Base-by-base conservation (phyloP, 768 basidiomycete species). In the Pleurotus djamor region DNA sequence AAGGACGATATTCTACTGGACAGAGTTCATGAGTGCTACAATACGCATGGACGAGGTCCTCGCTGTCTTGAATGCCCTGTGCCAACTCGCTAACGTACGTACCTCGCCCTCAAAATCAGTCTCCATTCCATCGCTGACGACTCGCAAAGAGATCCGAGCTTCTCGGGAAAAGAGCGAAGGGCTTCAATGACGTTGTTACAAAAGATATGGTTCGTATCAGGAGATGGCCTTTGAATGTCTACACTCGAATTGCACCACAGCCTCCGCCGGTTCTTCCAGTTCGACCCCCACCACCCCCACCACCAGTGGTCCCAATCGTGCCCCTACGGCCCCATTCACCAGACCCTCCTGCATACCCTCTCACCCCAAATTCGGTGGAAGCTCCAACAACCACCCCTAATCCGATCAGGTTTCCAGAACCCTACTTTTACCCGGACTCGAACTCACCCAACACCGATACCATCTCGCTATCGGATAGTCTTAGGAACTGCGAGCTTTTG, bases 1-100 rank as follows among this genome's bases (percentile, higher is more conserved):
- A n/a, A 16, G 33, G 13, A 32, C 57, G 10, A 13, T 61, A 34
- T 44, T 61, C 35, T 41, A 58, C 21, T 62, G 61, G 61, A n/a
- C 55, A 1, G 61, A 62, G 52, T 57, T 52, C 2, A 52, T 41
- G 48, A 62, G 58, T 52, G 38, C 58, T 16, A 10, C 38, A 7
- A 7, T 49, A 14, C 41, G 44, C 8, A 3, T 60, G 33, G 41
- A 55, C 21, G 54, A 56, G 13, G 41, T 44, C n/a, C 38, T 28
- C n/a, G n/a, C 21, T 13, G 8, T 34, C 7, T 32, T 56, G 16
- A 21, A 56, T 28, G 41, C 17, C 13, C 36, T 56, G 21, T 32
- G 14, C 13, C 8, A 36, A 5, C 28, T 44, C n/a, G 17, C 54
- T 9, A 44, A 56, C 14, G 54, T 56, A 44, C 21, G 21, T 28